These are phyloP conservation scores for Dactylellina haptotyla DNA, from an alignment of 2,329 filamentous ascomycete species.

Conservation along the genomic window DNA sequence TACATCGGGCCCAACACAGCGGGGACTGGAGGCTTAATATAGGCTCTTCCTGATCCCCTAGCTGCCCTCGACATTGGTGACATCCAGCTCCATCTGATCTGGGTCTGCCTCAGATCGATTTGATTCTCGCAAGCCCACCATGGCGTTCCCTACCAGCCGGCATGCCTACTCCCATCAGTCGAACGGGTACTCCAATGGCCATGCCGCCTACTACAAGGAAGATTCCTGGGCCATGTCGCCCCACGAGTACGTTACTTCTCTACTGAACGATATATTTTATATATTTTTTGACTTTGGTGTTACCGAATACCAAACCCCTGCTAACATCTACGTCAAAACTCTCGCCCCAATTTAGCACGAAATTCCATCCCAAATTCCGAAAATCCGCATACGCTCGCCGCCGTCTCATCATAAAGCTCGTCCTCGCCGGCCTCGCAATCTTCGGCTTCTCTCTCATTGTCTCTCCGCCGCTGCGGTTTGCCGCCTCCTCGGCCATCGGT, in stretches of 20 bases:
- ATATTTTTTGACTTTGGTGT: no score
- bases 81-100: slow-evolving; percentile 11
- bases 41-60: slow-evolving; percentile 23
- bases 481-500: slow-evolving; percentile 38
- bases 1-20: slow-evolving; percentile 3
- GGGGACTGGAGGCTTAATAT: slow-evolving; percentile 37
- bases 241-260: slow-evolving; percentile 41
- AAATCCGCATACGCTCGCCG: slow-evolving; percentile 40
- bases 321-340: slow-evolving; percentile 15
- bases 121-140: slow-evolving; percentile 15
- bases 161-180: slow-evolving; percentile 44
- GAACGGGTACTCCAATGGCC: slow-evolving; percentile 43
- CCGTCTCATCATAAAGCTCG: slow-evolving; percentile 36
- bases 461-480: slow-evolving; percentile 34
- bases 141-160: slow-evolving; percentile 49
- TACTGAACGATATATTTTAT: no score
- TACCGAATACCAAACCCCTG: slow-evolving; percentile 13
- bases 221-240: slow-evolving; percentile 49
- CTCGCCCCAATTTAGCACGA: slow-evolving; percentile 22
- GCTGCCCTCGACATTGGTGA: neutral
- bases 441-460: slow-evolving; percentile 43
- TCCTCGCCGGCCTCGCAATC: slow-evolving; percentile 5
- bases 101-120: no score
- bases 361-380: slow-evolving; percentile 45
- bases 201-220: slow-evolving; percentile 41